Evolutionary conservation across 345 rosid species (phyloP).

Genomic region (Rhodamnia argentea): DNA sequence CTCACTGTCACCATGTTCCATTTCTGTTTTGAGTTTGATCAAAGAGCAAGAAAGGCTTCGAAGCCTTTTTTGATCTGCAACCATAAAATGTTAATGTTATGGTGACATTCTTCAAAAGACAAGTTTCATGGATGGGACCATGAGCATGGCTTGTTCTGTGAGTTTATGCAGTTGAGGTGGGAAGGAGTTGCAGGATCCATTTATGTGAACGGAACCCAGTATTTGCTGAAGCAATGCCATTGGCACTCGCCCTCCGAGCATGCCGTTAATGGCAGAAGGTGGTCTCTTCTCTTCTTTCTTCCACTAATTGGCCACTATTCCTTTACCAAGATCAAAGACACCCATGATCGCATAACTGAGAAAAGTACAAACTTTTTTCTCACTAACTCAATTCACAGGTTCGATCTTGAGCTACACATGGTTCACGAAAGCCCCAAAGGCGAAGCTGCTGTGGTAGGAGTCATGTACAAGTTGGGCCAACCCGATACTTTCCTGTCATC

Average conservation of each 20-base stretch:
- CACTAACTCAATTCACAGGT: conserved; percentile 14
- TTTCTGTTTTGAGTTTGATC: background rate
- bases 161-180: conserved; percentile 37
- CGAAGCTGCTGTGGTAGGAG: conserved; percentile 50
- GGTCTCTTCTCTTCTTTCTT: background rate
- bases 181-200: conserved; percentile 39
- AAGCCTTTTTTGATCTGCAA: background rate
- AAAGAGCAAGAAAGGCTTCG: background rate
- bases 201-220: conserved; percentile 24
- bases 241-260: conserved; percentile 70
- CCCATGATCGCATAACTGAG: background rate
- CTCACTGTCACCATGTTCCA: background rate
- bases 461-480: conserved; percentile 56
- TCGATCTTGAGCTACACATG: conserved; percentile 61
- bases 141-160: background rate
- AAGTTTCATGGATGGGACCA: background rate
- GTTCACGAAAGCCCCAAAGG: conserved; percentile 64
- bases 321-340: background rate
- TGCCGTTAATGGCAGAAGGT: conserved; percentile 32
- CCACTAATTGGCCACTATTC: background rate
- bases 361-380: background rate
- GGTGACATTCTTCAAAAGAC: background rate
- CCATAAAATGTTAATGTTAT: background rate
- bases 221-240: conserved; percentile 29
- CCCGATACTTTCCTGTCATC: conserved; percentile 52